phyloP scores from a whole-genome alignment of 1,139 yeast genomes.

The Zygosaccharomyces sapae region DNA sequence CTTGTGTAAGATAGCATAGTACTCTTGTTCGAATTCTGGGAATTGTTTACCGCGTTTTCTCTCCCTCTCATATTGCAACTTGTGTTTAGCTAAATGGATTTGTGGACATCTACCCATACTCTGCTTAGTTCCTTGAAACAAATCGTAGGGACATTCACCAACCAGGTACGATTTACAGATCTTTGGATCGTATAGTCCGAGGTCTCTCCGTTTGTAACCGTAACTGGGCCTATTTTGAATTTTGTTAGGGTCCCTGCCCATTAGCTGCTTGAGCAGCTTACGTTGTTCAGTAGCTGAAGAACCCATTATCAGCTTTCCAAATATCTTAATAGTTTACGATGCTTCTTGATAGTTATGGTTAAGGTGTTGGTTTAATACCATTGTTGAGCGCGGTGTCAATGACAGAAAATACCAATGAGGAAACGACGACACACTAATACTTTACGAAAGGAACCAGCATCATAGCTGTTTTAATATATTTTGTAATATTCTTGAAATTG shows the following conservation, averaged over 20 bases:
- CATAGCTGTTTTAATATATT: not conserved
- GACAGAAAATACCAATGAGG: not conserved
- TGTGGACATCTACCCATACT: constrained; percentile 78
- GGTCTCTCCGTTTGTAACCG: constrained; percentile 28
- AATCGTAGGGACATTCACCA: constrained; percentile 85
- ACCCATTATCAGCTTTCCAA: constrained; percentile 17
- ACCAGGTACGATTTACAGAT: constrained; percentile 80
- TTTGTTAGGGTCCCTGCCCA: constrained; percentile 59
- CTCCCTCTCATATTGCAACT: constrained; percentile 62
- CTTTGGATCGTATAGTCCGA: constrained; percentile 52
- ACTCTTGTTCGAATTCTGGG: constrained; percentile 70
- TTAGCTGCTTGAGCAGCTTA: constrained; percentile 69
- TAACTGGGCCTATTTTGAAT: constrained; percentile 13
- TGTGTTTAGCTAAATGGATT: constrained; percentile 71
- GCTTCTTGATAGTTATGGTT: not conserved
- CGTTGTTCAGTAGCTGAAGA: constrained; percentile 68
- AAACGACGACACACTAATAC: not conserved
- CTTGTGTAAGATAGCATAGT: constrained; percentile 39
- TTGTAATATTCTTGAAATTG: too few relatives aligned
- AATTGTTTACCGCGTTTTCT: constrained; percentile 53
- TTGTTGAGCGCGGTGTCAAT: constrained; percentile 1
- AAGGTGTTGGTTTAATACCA: not conserved
- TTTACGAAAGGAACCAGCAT: not conserved
- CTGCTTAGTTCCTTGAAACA: constrained; percentile 81
- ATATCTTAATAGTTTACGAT: not conserved